Evolutionary conservation across 2,329 filamentous ascomycete species (phyloP).

Genomic region (Beauveria asiatica): DNA sequence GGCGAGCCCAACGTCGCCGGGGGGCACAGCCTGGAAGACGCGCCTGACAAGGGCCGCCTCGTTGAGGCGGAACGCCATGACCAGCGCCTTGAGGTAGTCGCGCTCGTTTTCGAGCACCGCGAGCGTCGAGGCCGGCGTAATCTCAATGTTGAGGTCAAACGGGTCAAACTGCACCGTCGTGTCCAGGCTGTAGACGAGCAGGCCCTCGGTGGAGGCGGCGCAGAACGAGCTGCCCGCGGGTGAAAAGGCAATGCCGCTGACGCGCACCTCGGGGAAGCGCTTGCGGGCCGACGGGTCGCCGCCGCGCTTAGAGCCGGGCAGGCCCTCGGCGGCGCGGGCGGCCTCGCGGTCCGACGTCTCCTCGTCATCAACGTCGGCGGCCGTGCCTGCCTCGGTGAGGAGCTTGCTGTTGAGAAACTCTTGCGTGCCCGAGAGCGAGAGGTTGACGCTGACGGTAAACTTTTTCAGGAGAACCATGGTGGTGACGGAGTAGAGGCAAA

Average conservation of each 20-base stretch:
- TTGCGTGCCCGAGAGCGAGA: slow-evolving; percentile 92
- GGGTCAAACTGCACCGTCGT: slow-evolving; percentile 81
- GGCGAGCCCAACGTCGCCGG: slow-evolving; percentile 65
- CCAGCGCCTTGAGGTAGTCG: slow-evolving; percentile 83
- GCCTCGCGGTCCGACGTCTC: slow-evolving; percentile 78
- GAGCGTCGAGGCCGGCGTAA: slow-evolving; percentile 81
- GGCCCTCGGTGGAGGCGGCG: slow-evolving; percentile 86
- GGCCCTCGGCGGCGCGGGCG: slow-evolving; percentile 66
- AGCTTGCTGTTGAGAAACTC: slow-evolving; percentile 92
- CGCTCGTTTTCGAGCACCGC: slow-evolving; percentile 55
- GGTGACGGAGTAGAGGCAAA: slow-evolving; percentile 90
- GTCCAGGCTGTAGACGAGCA: slow-evolving; percentile 90
- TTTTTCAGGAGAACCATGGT: slow-evolving; percentile 90
- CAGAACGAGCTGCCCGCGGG: slow-evolving; percentile 88
- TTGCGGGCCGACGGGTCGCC: slow-evolving; percentile 72
- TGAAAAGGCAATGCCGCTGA: slow-evolving; percentile 77
- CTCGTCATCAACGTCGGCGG: slow-evolving; percentile 75
- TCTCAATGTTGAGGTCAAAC: slow-evolving; percentile 88
- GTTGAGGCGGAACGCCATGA: slow-evolving; percentile 97
- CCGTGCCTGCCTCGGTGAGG: slow-evolving; percentile 82
- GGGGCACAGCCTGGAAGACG: slow-evolving; percentile 78
- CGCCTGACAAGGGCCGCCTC: slow-evolving; percentile 71
- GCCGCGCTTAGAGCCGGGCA: slow-evolving; percentile 82
- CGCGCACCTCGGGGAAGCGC: slow-evolving; percentile 71
- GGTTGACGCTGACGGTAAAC: slow-evolving; percentile 88